Evolutionary conservation across 2,329 filamentous ascomycete species (phyloP), one percentile per base, ranked within the genome.

Genomic region (Hirsutella thompsonii): DNA sequence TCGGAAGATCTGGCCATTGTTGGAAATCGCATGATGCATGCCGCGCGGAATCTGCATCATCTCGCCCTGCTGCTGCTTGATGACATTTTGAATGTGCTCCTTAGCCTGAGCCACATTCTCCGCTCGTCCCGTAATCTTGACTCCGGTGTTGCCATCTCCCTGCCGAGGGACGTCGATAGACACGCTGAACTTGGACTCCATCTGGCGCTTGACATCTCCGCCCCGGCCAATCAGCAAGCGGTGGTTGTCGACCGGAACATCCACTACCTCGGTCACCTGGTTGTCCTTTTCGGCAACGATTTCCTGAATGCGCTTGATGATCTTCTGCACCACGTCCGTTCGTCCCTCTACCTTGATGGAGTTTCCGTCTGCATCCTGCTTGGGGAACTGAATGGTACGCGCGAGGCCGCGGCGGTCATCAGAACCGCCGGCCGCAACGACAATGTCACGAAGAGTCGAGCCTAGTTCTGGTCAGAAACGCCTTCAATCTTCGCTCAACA

Each of bases 1-100:
- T 49, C 90, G 85, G 83, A 96, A 95, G 67, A 96, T 84, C 52
- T 88, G 81, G 1, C 90, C 92, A 48, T 90, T 89, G 58, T 94
- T 90, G 40, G 85, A 76, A 50, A 98, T 74, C 44, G 72, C 66
- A 58, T 96, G 86, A 67, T 98, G 92, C 45, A 92, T 69, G 51
- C 80, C 77, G 44, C 80, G 76, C 10, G 92, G 90, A 8, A 98
- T 75, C 51, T 83, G 73, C n/a, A 96, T 63, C 0, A 83, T 92
- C 69, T 92, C 87, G 46, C 86, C 85, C 58, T 92, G 81, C 56
- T 90, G 83, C 51, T 89, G 81, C 69, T 94, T 90, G 47, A 89
- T 72, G 40, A 94, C 64, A 30, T 74, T 69, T 39, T 76, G 63
- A 48, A 98, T 88, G 63, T 95, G 88, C 44, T 79, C 77, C 69